phyloP scores from a whole-genome alignment of 352 stramenopile species.

The Pythium utonaiense region DNA sequence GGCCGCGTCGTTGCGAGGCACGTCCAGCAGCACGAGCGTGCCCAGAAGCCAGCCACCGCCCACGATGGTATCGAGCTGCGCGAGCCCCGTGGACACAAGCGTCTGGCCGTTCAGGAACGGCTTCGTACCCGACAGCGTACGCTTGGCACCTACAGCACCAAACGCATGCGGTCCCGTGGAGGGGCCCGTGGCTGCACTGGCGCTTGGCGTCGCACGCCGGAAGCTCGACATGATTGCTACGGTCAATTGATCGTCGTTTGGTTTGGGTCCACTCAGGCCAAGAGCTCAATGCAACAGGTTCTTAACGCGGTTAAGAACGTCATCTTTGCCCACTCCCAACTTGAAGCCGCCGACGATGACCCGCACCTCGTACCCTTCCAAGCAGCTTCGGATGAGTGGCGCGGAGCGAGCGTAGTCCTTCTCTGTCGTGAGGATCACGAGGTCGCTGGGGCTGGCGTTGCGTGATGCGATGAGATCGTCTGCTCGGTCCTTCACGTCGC shows the following conservation, averaged over 20 bases:
- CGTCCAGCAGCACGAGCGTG: conserved; percentile 50
- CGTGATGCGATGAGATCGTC: conserved; percentile 4
- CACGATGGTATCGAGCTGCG: conserved; percentile 49
- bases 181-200: not conserved
- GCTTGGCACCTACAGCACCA: not conserved
- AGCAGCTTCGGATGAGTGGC: conserved; percentile 13
- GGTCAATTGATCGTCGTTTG: not conserved
- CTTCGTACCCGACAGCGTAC: conserved; percentile 40
- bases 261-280: not conserved
- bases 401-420: conserved; percentile 50
- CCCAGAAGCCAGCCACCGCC: conserved; percentile 52
- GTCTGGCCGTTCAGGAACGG: conserved; percentile 69
- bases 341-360: conserved; percentile 16
- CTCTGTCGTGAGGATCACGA: conserved; percentile 64
- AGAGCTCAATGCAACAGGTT: conserved; percentile 7
- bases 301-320: conserved; percentile 19
- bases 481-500: conserved; percentile 23
- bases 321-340: not conserved
- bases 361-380: conserved; percentile 1
- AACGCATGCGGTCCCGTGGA: not conserved
- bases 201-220: conserved; percentile 29
- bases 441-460: not conserved
- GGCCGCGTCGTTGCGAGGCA: conserved; percentile 20
- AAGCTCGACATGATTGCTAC: conserved; percentile 59
- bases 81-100: conserved; percentile 49